Base-by-base conservation (phyloP, 768 basidiomycete species). In the Xerocomus spinulosus region DNA sequence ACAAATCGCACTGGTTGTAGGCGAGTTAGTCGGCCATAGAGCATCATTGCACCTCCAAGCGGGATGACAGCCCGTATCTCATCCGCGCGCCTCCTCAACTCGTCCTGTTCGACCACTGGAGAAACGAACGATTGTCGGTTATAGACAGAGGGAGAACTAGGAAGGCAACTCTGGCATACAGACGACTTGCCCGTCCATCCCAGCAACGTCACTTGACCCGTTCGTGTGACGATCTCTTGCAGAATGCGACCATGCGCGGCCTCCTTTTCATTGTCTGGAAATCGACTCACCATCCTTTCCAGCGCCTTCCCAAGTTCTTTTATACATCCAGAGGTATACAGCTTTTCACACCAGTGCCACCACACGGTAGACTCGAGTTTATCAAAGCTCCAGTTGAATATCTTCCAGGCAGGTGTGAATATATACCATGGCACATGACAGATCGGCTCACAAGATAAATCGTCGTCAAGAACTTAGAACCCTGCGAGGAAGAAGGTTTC, bases 401-500 rank as follows among this genome's bases (percentile, higher is more conserved):
- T 34, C 46, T 48, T n/a, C 41, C 25, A n/a, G 9, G n/a, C 20
- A 14, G 0, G 9, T 6, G 29, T 41, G 13, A 28, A 14, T 15
- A 30, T 15, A 34, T 41, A 25, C 12, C 3, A 28, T 14, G 20
- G 18, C 5, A 7, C 12, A 8, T 3, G 12, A 23, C n/a, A 4
- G 9, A 8, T 23, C 23, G 18, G 35, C 37, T 38, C 17, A 46
- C 45, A 7, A 46, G 14, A 9, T 20, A 46, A 8, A 46, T 46
- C 4, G 45, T 39, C 4, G 13, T 32, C 23, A 39, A 32, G n/a
- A 6, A 25, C 2, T 13, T n/a, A 87, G n/a, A n/a, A n/a, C n/a
- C n/a, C n/a, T n/a, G n/a, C n/a, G n/a, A n/a, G n/a, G n/a, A 9
- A 67, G 59, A 3, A 3, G 42, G 42, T 3, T 21, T 14, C 34